Conservation (phyloP, 306 rosid genomes). For the Vigna reflexopilosa region DNA sequence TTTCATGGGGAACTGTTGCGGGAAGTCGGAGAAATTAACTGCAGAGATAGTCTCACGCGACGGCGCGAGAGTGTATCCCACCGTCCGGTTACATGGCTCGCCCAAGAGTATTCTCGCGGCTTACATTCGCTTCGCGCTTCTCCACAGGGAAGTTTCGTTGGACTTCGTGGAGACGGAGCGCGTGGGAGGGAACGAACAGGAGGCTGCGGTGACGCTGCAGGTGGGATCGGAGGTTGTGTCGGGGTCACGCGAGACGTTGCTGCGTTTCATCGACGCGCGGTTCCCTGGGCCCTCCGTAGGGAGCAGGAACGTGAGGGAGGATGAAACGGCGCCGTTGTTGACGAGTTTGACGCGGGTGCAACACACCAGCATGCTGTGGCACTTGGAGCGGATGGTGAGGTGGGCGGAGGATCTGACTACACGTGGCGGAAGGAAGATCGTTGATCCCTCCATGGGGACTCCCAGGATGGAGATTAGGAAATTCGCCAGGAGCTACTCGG, state of each 20-base stretch:
- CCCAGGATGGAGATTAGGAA: conserved; percentile 84
- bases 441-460: conserved; percentile 73
- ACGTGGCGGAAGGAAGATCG: conserved; percentile 72
- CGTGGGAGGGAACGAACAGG: conserved; percentile 28
- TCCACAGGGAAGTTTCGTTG: conserved; percentile 61
- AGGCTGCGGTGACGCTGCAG: conserved; percentile 51
- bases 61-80: conserved; percentile 50
- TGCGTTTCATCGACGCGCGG: conserved; percentile 63
- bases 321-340: conserved; percentile 57
- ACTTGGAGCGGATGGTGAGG: conserved; percentile 72
- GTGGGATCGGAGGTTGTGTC: conserved; percentile 73
- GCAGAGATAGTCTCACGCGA: conserved; percentile 85
- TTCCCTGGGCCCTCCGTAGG: conserved; percentile 61
- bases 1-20: conserved; percentile 71
- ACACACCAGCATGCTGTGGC: conserved; percentile 75
- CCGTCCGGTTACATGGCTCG: conserved; percentile 69
- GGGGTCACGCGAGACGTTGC: conserved; percentile 67
- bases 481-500: conserved; percentile 76
- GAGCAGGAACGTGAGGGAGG: conserved; percentile 16
- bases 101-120: conserved; percentile 63
- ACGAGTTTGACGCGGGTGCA: conserved; percentile 63
- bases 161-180: conserved; percentile 49
- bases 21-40: conserved; percentile 60
- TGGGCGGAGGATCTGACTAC: conserved; percentile 78
- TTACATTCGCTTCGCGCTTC: conserved; percentile 75